A percentile compares a stretch with the other conserved stretches of the same genome.
Conservation (phyloP, 2,329 filamentous ascomycete genomes). For the Myriosclerotinia curreyana region DNA sequence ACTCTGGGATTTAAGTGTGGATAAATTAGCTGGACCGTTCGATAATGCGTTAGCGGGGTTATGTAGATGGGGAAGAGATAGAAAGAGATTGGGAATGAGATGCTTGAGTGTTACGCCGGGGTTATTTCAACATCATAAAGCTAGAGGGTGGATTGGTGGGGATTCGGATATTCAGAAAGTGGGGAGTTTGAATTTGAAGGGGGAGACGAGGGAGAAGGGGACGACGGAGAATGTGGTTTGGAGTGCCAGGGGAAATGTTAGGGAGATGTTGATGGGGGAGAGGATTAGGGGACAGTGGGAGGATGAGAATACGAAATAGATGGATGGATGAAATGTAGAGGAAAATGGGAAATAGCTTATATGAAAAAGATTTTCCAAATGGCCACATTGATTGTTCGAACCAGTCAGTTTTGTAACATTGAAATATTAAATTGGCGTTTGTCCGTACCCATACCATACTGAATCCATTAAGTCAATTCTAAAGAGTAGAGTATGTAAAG, state of each 20-base stretch:
- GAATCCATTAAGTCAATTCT: neutral
- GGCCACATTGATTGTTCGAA: neutral
- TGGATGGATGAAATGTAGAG: neutral
- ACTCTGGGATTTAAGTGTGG: constrained; percentile 55
- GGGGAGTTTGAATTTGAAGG: neutral
- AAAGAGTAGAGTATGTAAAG: no score
- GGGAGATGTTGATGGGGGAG: constrained; percentile 16
- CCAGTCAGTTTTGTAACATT: no score
- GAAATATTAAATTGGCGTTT: no score
- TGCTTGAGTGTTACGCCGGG: constrained; percentile 17
- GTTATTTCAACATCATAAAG: constrained; percentile 20
- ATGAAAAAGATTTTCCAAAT: neutral
- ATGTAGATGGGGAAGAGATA: constrained; percentile 13
- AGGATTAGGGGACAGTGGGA: constrained; percentile 15
- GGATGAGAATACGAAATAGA: neutral
- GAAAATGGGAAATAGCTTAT: no score
- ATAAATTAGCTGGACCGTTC: constrained; percentile 37
- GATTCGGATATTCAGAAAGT: constrained; percentile 24
- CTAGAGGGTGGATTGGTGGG: constrained; percentile 15
- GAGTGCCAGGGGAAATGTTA: constrained; percentile 20
- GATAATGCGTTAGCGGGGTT: constrained; percentile 39
- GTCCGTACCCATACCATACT: no score
- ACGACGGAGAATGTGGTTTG: constrained; percentile 21
- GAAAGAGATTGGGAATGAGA: constrained; percentile 6
- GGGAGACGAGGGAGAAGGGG: constrained; percentile 15